Conservation (phyloP, 1,139 yeast genomes). For the Magnusiomyces paraingens region DNA sequence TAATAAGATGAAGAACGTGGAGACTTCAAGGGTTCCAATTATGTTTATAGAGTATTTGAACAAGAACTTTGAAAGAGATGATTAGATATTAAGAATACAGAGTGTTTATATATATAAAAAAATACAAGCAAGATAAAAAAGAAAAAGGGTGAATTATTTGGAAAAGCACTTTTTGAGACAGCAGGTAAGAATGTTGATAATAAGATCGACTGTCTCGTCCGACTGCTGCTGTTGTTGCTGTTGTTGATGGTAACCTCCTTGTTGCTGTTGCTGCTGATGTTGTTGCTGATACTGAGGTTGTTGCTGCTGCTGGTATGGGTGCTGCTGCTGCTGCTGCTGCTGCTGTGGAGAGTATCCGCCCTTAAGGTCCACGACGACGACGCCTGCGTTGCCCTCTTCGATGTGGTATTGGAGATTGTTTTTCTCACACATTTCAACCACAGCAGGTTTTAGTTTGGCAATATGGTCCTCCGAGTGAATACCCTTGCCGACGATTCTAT, state of each 20-base stretch:
- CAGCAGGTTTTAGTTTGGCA: conserved; percentile 86
- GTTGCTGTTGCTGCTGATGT: conserved; percentile 20
- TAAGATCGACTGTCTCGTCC: conserved; percentile 21
- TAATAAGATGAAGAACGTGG: conserved; percentile 69
- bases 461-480: conserved; percentile 73
- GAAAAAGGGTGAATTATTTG: background rate
- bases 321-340: conserved; percentile 16
- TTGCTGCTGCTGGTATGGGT: conserved; percentile 18
- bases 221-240: conserved; percentile 27
- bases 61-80: conserved; percentile 39
- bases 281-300: conserved; percentile 20
- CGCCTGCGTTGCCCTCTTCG: conserved; percentile 73
- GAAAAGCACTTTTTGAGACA: conserved; percentile 19
- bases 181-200: conserved; percentile 21
- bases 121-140: background rate
- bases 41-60: conserved; percentile 70
- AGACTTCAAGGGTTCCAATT: conserved; percentile 56
- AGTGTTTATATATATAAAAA: conserved; percentile 11
- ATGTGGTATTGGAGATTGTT: conserved; percentile 53
- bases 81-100: background rate
- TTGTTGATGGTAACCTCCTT: conserved; percentile 21
- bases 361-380: conserved; percentile 58
- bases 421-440: conserved; percentile 67
- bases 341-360: conserved; percentile 17
- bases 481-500: conserved; percentile 92